Base-by-base conservation (phyloP, 176 grass and related monocot species). In the Phoenix dactylifera region DNA sequence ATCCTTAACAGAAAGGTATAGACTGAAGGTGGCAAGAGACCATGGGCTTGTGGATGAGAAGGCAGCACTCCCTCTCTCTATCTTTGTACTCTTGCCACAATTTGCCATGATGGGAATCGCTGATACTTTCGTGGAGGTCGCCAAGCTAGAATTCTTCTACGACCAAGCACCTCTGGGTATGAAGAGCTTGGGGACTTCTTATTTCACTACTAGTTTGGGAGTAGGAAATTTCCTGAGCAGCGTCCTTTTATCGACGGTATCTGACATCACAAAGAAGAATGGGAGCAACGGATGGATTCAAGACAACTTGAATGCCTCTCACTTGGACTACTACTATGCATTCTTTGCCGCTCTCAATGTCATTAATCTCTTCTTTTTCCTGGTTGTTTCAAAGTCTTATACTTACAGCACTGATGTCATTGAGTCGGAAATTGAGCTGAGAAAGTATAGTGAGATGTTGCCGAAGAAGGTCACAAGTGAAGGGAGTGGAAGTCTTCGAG, bases 111-210 rank as follows among this genome's bases (percentile, higher is more conserved):
- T 54, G 69, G 69, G 69, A 12, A 24, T 72, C 18, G 69, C 57
- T 0, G 57, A 61, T 49, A 49, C 69, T 6, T 62, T 72, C 26
- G 2, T 62, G 24, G 57, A 53, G 24, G 57, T 72, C 10, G 69
- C 24, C 9, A 72, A 62, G 57, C 6, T 54, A 0, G 69, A 72
- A 19, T 72, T 72, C 58, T 72, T 72, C 26, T 62, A 72, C 25
- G 69, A 72, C 24, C 69, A 72, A 51, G 69, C 69, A 15, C 69
- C 69, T 3, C 58, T 30, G 49, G 49, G 49, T 12, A 62, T 62
- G 69, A 72, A 72, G 69, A 72, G 57, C 49, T 22, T 72, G 49
- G 69, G 69, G 14, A 53, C 69, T 18, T 62, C 69, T 4, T 68
- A 66, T 24, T 66, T 44, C 18, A 28, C 53, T 28, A 68, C 52